phyloP scores from a whole-genome alignment of 2,329 filamentous ascomycete species.

The Hypoxylon sp. region DNA sequence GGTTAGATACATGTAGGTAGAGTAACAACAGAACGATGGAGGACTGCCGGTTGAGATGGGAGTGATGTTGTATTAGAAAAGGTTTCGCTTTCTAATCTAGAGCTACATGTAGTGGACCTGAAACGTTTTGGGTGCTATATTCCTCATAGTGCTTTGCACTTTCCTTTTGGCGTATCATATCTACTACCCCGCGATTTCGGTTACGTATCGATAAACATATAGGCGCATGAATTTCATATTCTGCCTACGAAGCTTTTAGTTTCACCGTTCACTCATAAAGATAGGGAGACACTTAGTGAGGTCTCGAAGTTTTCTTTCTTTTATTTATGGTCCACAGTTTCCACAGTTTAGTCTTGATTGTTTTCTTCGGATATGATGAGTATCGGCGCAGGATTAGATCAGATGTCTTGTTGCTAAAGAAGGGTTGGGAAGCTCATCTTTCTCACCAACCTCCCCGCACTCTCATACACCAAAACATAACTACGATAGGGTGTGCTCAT shows the following conservation, averaged over 20 bases:
- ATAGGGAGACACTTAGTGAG: not conserved
- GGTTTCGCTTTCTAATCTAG: too few species aligned
- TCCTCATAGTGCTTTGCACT: too few species aligned
- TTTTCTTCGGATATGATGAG: not conserved
- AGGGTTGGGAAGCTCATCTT: not conserved
- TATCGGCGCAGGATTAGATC: not conserved
- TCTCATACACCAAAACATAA: not conserved
- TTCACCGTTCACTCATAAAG: not conserved
- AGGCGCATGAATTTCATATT: not conserved
- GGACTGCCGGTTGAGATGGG: too few species aligned
- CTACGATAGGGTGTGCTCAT: not conserved
- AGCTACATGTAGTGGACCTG: too few species aligned
- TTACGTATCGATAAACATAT: not conserved
- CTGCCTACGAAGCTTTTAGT: not conserved
- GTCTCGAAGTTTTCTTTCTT: not conserved
- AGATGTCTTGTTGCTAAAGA: not conserved
- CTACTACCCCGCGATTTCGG: not conserved
- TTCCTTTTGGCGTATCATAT: too few species aligned
- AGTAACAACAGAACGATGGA: too few species aligned
- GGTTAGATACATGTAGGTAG: too few species aligned
- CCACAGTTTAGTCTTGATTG: not conserved
- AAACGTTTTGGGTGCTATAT: too few species aligned
- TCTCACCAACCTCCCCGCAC: not conserved
- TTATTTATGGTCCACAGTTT: not conserved
- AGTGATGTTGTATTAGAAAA: too few species aligned